Evolutionary conservation across 139 green algal genomes (phyloP), one percentile per base, ranked within the genome.

Genomic region (Medakamo hakoo): DNA sequence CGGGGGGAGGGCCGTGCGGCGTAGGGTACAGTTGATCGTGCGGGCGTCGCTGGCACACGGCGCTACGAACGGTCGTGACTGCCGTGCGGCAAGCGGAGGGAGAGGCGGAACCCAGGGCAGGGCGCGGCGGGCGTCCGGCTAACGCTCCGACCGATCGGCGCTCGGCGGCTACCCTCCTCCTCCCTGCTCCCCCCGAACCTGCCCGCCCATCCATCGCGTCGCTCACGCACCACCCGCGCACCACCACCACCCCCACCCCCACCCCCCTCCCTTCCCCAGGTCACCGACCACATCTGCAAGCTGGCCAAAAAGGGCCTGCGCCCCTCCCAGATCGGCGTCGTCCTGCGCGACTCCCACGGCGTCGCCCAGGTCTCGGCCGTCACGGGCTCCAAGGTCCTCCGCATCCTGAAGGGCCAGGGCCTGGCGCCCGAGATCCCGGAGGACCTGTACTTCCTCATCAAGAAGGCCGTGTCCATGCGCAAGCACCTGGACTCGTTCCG

Each of bases 361-460:
- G 87, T 99, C 64, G 78, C 93, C 29, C 83, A 91, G 76, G 88
- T 98, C 31, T 68, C 58, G 63, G 77, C 68, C 29, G 83, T 99
- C 28, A 98, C 91, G 28, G 84, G 86, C 70, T 89, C 66, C 81
- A 97, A 98, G 81, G 82, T 98, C 29, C 84, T 99, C 69, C 84
- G 92, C 63, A 97, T 99, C 78, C 80, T 99, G n/a, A 96, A 95
- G 83, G 84, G 70, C 24, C 55, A 80, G 24, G 78, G 93, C 55
- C 80, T 98, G 56, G 93, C 84, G 21, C 91, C 93, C 30, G 91
- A 97, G 74, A 86, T 99, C 62, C 93, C 93, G 20, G 93, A 97
- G 82, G 93, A 99, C 76, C 80, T 98, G 65, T 99, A 98, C 82
- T 83, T 86, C 82, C 68, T 99, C 40, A 98, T 98, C 84, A 99